Base-by-base conservation (phyloP, 805 yeast species). In the Jamesozyma rosinii region DNA sequence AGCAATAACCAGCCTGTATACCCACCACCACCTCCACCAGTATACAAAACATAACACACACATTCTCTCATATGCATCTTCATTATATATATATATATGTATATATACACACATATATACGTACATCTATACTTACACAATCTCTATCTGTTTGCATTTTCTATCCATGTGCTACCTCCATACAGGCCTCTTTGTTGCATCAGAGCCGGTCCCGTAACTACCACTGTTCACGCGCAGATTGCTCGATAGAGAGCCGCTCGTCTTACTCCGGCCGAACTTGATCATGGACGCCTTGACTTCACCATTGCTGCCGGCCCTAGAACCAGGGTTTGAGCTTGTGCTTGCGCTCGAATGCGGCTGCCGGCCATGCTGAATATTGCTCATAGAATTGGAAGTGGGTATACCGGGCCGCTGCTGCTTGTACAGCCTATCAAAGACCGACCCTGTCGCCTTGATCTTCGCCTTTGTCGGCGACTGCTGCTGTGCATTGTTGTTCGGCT, bases 341-440 rank as follows among this genome's bases (percentile, higher is more conserved):
- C 15, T 38, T 38, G 21, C 29, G 4, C 24, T 13, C 18, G 21
- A 15, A 30, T 8, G 18, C 19, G 24, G 21, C 37, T 30, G 11
- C 18, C 13, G 10, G 6, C 6, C 8, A 31, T 8, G 15, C 6
- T 18, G 19, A 22, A 38, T 35, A 36, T 46, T 44, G 17, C 46
- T 50, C 49, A 51, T 50, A 9, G 61, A 55, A 31, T 30, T 24
- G 6, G 29, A 24, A 24, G 29, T 48, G 6, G 56, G 50, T 37
- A 8, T 59, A 55, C 27, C 29, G 47, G 8, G 58, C 51, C 38
- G 55, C 43, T 9, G 58, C 51, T 10, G 54, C 21, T 50, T 43
- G 39, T 55, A 55, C 14, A 55, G 47, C 39, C 62, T 50, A 17
- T 55, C 58, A 45, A 57, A 57, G 8, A 57, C 59, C 5, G 59